Percentiles rank a stretch among this genome's conserved stretches.
These are phyloP conservation scores for Hemileccinum impolitum DNA, from an alignment of 768 basidiomycete genomes.

Conservation along the genomic window DNA sequence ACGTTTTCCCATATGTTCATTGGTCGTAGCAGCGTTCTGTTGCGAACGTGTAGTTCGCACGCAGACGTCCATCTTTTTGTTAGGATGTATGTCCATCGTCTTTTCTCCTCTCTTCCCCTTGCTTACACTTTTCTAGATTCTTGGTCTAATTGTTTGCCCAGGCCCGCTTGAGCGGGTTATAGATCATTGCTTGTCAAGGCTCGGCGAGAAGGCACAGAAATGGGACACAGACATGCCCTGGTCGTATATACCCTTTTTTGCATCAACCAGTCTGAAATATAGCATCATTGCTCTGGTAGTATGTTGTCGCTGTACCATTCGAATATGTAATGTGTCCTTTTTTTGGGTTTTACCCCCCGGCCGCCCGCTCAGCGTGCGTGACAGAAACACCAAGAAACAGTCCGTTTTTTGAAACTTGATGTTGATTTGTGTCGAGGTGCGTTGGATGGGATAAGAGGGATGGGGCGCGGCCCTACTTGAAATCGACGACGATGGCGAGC, in stretches of 20 bases:
- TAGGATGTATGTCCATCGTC: conserved; percentile 2
- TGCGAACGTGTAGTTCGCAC: background rate
- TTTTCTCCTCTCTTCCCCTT: background rate
- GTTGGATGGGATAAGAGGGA: too few relatives aligned
- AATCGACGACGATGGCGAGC: conserved; percentile 11
- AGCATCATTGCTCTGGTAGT: background rate
- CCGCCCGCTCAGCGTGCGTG: too few relatives aligned
- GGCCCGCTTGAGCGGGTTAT: background rate
- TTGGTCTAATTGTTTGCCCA: background rate
- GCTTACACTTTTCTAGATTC: conserved; percentile 2
- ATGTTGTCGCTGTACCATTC: background rate
- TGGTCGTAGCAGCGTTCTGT: background rate
- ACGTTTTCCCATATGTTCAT: background rate
- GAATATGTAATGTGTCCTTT: background rate
- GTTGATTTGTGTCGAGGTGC: too few relatives aligned
- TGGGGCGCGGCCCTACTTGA: conserved; percentile 4
- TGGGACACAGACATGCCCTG: background rate
- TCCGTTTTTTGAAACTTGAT: too few relatives aligned
- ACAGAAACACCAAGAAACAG: too few relatives aligned
- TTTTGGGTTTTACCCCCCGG: background rate
- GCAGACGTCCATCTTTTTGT: background rate
- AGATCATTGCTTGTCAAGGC: background rate
- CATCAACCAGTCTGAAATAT: background rate
- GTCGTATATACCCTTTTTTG: conserved; percentile 3
- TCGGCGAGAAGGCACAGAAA: background rate